phyloP scores from a whole-genome alignment of 2,329 filamentous ascomycete genomes.

The Colletotrichum euphorbiae region DNA sequence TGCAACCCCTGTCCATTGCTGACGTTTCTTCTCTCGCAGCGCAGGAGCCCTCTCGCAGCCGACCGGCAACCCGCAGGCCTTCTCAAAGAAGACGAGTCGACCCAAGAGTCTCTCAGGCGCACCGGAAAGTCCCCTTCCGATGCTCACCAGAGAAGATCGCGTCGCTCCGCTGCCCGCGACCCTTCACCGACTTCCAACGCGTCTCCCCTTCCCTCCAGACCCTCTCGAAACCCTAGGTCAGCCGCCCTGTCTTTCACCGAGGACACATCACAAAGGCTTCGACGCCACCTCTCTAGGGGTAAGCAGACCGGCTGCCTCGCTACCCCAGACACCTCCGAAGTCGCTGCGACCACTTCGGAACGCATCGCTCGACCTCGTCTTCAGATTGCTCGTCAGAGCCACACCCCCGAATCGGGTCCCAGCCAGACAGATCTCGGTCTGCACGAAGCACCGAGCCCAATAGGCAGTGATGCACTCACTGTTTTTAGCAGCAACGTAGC shows the following conservation, averaged over 20 bases:
- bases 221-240: slow-evolving; percentile 24
- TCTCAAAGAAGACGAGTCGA: slow-evolving; percentile 46
- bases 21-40: slow-evolving; percentile 20
- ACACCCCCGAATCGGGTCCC: slow-evolving; percentile 58
- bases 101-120: slow-evolving; percentile 44
- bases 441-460: slow-evolving; percentile 56
- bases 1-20: slow-evolving; percentile 3
- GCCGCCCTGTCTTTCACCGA: slow-evolving; percentile 42
- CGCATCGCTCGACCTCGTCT: slow-evolving; percentile 55
- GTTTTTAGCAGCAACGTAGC: slow-evolving; percentile 74
- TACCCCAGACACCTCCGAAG: slow-evolving; percentile 69
- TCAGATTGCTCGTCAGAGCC: slow-evolving; percentile 55
- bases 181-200: slow-evolving; percentile 50
- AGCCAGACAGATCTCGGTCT: slow-evolving; percentile 47
- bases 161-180: slow-evolving; percentile 48
- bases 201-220: slow-evolving; percentile 44
- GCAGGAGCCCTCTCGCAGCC: slow-evolving; percentile 30
- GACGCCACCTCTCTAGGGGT: slow-evolving; percentile 50
- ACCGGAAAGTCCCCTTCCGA: slow-evolving; percentile 44
- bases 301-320: slow-evolving; percentile 55
- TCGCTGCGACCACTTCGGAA: slow-evolving; percentile 46
- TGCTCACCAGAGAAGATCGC: slow-evolving; percentile 47
- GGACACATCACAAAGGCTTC: slow-evolving; percentile 53
- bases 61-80: slow-evolving; percentile 29
- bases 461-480: slow-evolving; percentile 67